Conservation (phyloP, 768 basidiomycete species). For the Tricholoma terreum region DNA sequence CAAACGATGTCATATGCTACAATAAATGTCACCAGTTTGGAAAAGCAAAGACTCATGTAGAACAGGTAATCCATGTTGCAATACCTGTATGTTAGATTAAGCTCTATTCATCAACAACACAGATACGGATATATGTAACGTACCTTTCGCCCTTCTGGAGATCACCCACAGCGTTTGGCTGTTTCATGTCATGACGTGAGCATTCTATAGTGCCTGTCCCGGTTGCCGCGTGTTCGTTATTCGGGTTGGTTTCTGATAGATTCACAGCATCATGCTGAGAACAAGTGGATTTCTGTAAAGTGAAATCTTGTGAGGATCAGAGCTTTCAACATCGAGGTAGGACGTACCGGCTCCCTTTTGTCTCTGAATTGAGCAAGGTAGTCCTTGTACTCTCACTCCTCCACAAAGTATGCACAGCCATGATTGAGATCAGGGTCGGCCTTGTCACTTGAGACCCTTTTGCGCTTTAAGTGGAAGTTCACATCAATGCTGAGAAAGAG, state of each 20-base stretch:
- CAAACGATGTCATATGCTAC: conserved; percentile 22
- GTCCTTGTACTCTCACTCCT: conserved; percentile 16
- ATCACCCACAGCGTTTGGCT: conserved; percentile 23
- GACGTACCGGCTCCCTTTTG: conserved; percentile 18
- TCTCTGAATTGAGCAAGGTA: conserved; percentile 14
- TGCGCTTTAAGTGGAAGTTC: conserved; percentile 20
- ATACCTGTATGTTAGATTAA: conserved; percentile 16
- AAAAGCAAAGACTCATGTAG: conserved; percentile 7
- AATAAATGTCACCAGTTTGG: conserved; percentile 1
- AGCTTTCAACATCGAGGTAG: background rate
- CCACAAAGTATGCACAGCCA: conserved; percentile 12
- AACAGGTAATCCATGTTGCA: conserved; percentile 25
- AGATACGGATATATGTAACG: conserved; percentile 9
- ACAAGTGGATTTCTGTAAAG: conserved; percentile 25
- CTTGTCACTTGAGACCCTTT: conserved; percentile 16
- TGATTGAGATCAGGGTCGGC: conserved; percentile 11
- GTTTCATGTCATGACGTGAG: conserved; percentile 27
- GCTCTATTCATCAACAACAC: background rate
- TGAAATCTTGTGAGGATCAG: background rate
- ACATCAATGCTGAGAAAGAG: conserved; percentile 14
- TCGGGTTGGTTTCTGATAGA: conserved; percentile 12
- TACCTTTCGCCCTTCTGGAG: conserved; percentile 33
- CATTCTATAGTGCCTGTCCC: conserved; percentile 29
- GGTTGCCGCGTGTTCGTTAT: conserved; percentile 20
- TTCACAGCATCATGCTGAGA: conserved; percentile 27